Conservation (phyloP, 2,329 filamentous ascomycete species). For the Aureobasidium namibiae region DNA sequence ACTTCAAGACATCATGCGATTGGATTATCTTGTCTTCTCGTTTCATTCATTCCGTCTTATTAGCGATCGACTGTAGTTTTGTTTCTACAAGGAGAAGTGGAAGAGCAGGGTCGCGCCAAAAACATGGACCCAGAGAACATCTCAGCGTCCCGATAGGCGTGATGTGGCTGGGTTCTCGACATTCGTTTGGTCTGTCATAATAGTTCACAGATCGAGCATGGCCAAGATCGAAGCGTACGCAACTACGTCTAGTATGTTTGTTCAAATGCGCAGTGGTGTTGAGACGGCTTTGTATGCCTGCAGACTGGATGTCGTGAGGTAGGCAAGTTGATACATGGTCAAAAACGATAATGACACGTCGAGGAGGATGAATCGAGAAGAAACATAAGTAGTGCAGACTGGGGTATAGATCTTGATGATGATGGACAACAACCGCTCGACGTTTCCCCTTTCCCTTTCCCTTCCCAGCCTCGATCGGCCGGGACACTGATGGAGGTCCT, state of each 20-base stretch:
- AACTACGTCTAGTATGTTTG: background rate
- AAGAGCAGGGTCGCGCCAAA: too few species aligned
- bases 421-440: conserved; percentile 1
- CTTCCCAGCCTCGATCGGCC: background rate
- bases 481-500: background rate
- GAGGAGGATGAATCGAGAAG: background rate
- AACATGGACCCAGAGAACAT: too few species aligned
- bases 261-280: background rate
- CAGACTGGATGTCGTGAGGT: background rate
- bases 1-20: too few species aligned
- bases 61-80: too few species aligned
- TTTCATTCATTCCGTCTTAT: too few species aligned
- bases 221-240: too few species aligned
- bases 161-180: too few species aligned
- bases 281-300: background rate
- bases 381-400: conserved; percentile 6
- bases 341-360: background rate
- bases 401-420: conserved; percentile 8
- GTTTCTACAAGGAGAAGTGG: too few species aligned
- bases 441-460: background rate
- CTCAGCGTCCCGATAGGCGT: too few species aligned
- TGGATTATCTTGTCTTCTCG: too few species aligned
- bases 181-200: too few species aligned
- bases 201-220: too few species aligned
- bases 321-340: background rate